Percentiles rank a stretch among this genome's conserved stretches.
Conservation (phyloP, 1,284 basidiomycete genomes). For the Veloboletus limbatus region DNA sequence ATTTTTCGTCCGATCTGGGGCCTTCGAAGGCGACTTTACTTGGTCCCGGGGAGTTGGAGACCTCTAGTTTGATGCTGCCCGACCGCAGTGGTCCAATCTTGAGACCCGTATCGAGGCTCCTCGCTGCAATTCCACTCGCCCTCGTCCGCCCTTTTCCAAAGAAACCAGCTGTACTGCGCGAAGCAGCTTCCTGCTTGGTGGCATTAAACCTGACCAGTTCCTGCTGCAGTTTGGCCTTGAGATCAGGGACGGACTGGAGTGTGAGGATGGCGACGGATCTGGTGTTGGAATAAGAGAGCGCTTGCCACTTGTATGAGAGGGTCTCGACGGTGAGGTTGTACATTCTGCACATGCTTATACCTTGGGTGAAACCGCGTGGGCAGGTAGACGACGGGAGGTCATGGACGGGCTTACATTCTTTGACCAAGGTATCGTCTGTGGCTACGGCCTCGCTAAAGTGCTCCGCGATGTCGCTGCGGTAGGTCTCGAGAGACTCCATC, state of each 20-base stretch:
- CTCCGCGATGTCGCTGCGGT: constrained; percentile 29
- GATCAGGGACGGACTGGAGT: constrained; percentile 46
- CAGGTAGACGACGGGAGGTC: neutral
- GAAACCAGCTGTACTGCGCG: constrained; percentile 3
- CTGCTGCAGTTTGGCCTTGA: constrained; percentile 54
- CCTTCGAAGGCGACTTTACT: constrained; percentile 48
- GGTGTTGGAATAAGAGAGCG: constrained; percentile 42
- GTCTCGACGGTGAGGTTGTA: constrained; percentile 55
- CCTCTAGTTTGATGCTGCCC: constrained; percentile 21
- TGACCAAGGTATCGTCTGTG: constrained; percentile 36
- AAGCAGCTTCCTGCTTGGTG: constrained; percentile 34
- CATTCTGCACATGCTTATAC: constrained; percentile 61
- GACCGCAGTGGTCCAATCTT: constrained; percentile 20
- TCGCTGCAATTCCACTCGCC: neutral
- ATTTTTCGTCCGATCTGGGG: constrained; percentile 41
- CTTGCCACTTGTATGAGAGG: constrained; percentile 75
- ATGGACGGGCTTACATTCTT: constrained; percentile 44
- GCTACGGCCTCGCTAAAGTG: constrained; percentile 36
- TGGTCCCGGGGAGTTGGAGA: constrained; percentile 30
- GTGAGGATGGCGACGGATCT: constrained; percentile 46
- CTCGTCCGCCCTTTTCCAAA: constrained; percentile 8
- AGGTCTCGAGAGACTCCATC: constrained; percentile 23
- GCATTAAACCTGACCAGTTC: constrained; percentile 45
- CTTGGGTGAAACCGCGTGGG: constrained; percentile 36
- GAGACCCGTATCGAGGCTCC: constrained; percentile 12